These are phyloP conservation scores for Tulasnella sp. DNA, from an alignment of 768 basidiomycete genomes.

Conservation along the genomic window DNA sequence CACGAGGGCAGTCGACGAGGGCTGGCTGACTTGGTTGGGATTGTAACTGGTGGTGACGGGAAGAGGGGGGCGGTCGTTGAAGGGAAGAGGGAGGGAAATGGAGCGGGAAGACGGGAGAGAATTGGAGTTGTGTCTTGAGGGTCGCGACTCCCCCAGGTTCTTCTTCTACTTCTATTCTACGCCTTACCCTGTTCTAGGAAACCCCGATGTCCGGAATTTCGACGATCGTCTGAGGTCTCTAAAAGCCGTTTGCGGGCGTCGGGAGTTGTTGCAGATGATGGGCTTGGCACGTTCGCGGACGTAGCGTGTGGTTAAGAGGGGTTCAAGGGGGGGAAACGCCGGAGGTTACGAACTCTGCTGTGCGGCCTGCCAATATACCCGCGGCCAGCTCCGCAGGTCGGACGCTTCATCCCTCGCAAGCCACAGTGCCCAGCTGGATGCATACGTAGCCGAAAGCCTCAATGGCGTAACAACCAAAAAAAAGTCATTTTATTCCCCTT, in stretches of 20 bases:
- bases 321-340: neutral
- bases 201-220: neutral
- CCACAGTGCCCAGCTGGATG: neutral
- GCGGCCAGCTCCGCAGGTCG: neutral
- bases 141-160: no score
- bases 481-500: neutral
- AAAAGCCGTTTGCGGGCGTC: neutral
- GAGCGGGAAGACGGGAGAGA: neutral
- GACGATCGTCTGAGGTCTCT: neutral
- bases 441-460: neutral
- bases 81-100: neutral
- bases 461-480: neutral
- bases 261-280: no score
- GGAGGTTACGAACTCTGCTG: neutral
- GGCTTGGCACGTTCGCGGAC: neutral
- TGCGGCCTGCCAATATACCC: neutral
- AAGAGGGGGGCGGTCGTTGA: neutral
- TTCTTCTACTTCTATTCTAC: neutral
- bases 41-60: no score
- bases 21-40: no score
- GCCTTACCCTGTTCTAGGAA: neutral
- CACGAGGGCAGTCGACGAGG: no score
- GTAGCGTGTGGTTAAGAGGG: neutral
- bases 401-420: neutral
- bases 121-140: neutral